Base-by-base conservation (phyloP, 805 yeast species). In the Komagataella pastoris region DNA sequence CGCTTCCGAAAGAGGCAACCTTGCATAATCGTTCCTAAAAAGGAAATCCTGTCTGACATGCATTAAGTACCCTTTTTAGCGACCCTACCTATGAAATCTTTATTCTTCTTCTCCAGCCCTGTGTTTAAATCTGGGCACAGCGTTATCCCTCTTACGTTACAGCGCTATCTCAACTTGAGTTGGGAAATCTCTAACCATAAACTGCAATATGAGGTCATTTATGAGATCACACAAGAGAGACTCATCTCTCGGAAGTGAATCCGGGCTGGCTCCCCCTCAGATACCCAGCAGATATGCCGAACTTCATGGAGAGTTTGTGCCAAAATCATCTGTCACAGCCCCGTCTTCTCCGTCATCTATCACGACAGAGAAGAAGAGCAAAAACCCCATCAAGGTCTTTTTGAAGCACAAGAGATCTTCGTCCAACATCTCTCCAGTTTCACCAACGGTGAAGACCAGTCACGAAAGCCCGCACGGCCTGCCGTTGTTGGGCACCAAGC, bases 151-250 rank as follows among this genome's bases (percentile, higher is more conserved):
- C 14, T 30, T 14, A 30, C 40, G 40, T 14, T 14, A 30, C 40
- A 30, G 40, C 40, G 40, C n/a, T 12, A 10, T 30, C 14, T 30
- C 40, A 30, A 3, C 40, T 30, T 10, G 12, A 12, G 40, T 30
- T 30, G 4, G 40, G 40, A 30, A 14, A 10, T 14, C 10, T 30
- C 40, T 30, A 30, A 30, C n/a, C 8, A 30, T 8, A 30, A 30
- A 30, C 14, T 46, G 17, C 19, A 36, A 7, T 46, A 64, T 65
- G 68, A 57, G 65, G 49, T 63, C 67, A 0, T 62, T 65, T 49
- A 65, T 65, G 47, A 63, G 62, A 48, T 57, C 65, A 4, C 66
- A 64, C 51, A 56, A 59, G 52, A 51, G 62, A 45, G 58, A 55
- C 46, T 55, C 62, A 2, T 56, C 61, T 10, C 44, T 57, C 40